Base-by-base conservation (phyloP, 345 rosid species). In the Pugionium cornutum region DNA sequence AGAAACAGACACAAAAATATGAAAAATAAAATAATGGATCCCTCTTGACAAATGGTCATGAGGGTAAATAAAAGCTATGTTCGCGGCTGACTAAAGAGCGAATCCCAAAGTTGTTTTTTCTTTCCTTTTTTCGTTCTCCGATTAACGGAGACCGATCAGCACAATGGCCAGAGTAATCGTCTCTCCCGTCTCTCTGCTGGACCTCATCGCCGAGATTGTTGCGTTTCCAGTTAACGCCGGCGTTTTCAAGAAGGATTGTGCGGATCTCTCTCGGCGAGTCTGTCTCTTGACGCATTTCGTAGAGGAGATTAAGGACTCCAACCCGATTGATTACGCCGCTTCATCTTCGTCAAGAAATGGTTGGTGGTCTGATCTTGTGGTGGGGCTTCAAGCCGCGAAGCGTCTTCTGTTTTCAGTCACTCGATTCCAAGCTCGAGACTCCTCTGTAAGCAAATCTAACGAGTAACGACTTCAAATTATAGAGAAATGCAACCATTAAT, bases 251-350 rank as follows among this genome's bases (percentile, higher is more conserved):
- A 90, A 83, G 76, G 96, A 89, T 45, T 86, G 91, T 67, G 68
- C 78, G 57, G 96, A 91, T 89, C 97, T 94, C 72, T 83, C 81
- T 27, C 81, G 99, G 50, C 78, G 95, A 78, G 78, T 91, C 31
- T 73, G 84, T 31, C 78, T 88, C 63, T 74, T 94, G 62, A 81
- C 87, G 69, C 87, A 88, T 84, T 83, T 94, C 62, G 64, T 94
- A 5, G 97, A 91, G 72, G 99, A 94, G 81, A 81, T 94, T 3
- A 74, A 76, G 51, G 96, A 88, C 72, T 76, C 74, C 3, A 65
- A 40, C 1, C 71, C 66, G 25, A 25, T 72, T 36, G 62, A 58
- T 65, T 48, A 66, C 33, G 63, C 62, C 59, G 77, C 77, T 53
- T 64, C 72, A 4, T 37, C 78, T 49, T 44, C 59, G 48, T 64